A percentile compares a stretch with the other conserved stretches of the same genome.
Conservation (phyloP, 306 rosid species). For the Prinsepia uniflora region DNA sequence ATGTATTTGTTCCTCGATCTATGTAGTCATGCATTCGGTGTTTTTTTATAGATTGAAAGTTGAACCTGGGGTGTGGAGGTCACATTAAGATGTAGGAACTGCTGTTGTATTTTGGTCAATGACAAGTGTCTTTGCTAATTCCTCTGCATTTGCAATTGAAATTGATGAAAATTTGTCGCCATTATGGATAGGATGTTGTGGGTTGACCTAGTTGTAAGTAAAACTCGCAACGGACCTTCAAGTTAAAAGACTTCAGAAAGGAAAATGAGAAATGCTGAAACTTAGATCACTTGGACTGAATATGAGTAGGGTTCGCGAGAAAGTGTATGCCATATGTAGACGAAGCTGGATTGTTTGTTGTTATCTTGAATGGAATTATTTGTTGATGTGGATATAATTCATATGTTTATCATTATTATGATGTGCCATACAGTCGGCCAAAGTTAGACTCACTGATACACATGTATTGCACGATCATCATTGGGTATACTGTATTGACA, state of each 20-base stretch:
- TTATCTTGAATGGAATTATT: background rate
- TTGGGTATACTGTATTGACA: background rate
- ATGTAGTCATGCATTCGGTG: background rate
- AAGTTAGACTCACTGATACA: background rate
- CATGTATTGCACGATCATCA: background rate
- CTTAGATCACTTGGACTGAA: background rate
- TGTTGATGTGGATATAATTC: background rate
- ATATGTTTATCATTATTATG: background rate
- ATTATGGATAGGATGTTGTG: background rate
- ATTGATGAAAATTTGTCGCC: background rate
- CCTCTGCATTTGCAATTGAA: background rate
- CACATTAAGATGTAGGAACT: background rate
- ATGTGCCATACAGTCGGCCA: background rate
- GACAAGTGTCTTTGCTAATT: background rate
- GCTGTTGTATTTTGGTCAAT: background rate
- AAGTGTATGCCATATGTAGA: background rate
- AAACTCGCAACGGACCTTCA: background rate
- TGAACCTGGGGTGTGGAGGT: background rate
- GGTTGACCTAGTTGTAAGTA: background rate
- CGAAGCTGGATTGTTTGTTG: constrained; percentile 1
- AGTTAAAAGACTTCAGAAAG: background rate
- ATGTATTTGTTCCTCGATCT: background rate
- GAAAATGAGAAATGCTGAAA: background rate
- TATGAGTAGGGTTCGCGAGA: background rate
- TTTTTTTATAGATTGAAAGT: background rate